Conservation (phyloP, 139 green algal genomes). For the Micromonas commoda region DNA sequence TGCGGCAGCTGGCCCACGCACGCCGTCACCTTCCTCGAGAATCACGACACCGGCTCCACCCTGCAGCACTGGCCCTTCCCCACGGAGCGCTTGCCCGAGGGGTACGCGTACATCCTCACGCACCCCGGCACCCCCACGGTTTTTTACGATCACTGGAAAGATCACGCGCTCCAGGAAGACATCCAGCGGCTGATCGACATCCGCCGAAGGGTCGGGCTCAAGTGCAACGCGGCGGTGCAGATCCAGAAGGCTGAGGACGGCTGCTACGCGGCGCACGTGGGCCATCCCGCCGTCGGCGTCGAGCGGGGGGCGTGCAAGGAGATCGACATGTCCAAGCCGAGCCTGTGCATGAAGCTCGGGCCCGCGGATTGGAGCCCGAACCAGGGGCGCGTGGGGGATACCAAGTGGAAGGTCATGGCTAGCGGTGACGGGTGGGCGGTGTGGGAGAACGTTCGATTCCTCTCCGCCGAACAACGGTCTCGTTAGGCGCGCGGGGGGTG, state of each 20-base stretch:
- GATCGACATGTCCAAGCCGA: conserved; percentile 9
- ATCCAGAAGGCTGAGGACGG: conserved; percentile 23
- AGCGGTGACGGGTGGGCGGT: conserved; percentile 19
- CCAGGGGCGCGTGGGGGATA: background rate
- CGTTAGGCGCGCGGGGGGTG: no score
- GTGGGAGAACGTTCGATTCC: conserved; percentile 6
- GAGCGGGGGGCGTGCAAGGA: background rate
- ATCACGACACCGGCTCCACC: conserved; percentile 77
- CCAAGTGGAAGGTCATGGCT: background rate
- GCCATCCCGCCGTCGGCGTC: background rate
- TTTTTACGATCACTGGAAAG: conserved; percentile 41
- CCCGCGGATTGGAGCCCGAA: conserved; percentile 32
- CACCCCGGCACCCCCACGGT: conserved; percentile 51
- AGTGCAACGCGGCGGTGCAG: conserved; percentile 26
- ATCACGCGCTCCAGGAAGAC: background rate
- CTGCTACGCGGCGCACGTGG: conserved; percentile 34
- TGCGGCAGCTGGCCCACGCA: conserved; percentile 81
- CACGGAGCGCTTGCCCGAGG: conserved; percentile 41
- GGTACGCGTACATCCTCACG: conserved; percentile 60
- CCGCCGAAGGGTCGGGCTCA: conserved; percentile 12
- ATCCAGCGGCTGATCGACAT: conserved; percentile 29
- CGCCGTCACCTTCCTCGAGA: conserved; percentile 95
- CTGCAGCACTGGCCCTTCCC: conserved; percentile 52
- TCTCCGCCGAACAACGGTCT: no score
- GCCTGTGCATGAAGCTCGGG: conserved; percentile 37